A percentile compares a stretch with the other conserved stretches of the same genome.
phyloP scores from a whole-genome alignment of 2,329 filamentous ascomycete genomes.

The Celoporthe dispersa region DNA sequence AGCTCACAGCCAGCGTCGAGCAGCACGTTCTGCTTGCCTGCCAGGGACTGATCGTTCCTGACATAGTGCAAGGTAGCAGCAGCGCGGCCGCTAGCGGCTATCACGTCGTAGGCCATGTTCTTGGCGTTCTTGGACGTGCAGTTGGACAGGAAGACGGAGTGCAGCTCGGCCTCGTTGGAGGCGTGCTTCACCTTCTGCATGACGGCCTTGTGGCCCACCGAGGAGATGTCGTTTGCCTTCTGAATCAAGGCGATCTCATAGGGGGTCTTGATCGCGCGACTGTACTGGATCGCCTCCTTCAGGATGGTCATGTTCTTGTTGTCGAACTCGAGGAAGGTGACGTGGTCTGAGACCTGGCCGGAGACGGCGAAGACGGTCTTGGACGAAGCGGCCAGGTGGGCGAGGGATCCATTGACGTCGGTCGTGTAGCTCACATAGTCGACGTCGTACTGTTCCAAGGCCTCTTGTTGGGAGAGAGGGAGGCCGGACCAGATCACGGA shows the following conservation, averaged over 20 bases:
- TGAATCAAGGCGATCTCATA: conserved; percentile 75
- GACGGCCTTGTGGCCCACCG: conserved; percentile 67
- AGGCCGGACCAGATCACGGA: conserved; percentile 93
- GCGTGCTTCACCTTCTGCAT: conserved; percentile 65
- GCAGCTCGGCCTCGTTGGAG: conserved; percentile 79
- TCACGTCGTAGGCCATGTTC: conserved; percentile 86
- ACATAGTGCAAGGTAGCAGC: conserved; percentile 89
- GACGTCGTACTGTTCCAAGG: conserved; percentile 76
- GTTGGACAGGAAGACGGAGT: conserved; percentile 76
- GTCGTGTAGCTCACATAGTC: conserved; percentile 75
- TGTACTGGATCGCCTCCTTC: conserved; percentile 69
- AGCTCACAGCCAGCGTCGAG: conserved; percentile 84
- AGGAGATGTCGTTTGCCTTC: conserved; percentile 72
- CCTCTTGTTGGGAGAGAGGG: conserved; percentile 77
- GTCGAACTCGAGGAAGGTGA: conserved; percentile 73
- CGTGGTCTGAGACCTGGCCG: conserved; percentile 72
- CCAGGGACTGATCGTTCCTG: conserved; percentile 72
- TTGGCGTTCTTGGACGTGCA: conserved; percentile 77
- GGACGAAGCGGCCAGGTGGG: conserved; percentile 51
- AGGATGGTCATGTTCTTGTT: conserved; percentile 61
- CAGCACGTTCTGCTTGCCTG: conserved; percentile 76
- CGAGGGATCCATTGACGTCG: conserved; percentile 76
- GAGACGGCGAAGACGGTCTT: conserved; percentile 74
- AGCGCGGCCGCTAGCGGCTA: conserved; percentile 78
- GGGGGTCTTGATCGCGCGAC: conserved; percentile 73